Conservation (phyloP, 2,329 filamentous ascomycete genomes). For the Sclerotinia nivalis region DNA sequence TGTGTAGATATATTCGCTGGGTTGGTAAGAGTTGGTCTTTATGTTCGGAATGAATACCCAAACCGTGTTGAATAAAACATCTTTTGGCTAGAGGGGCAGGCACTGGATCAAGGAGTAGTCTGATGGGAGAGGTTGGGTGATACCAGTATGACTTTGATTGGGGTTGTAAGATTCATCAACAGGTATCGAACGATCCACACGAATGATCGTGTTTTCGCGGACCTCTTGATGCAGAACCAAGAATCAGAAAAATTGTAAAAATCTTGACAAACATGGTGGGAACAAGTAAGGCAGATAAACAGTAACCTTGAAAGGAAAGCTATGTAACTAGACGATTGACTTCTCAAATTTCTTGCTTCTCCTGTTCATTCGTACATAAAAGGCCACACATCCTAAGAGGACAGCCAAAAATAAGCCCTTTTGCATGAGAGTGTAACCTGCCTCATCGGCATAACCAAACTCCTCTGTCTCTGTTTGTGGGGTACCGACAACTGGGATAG, state of each 20-base stretch:
- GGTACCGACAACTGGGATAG: constrained; percentile 30
- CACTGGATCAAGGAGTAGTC: too few relatives aligned
- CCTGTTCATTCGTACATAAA: constrained; percentile 48
- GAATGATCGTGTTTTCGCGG: neutral
- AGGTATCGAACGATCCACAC: neutral
- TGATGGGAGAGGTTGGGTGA: too few relatives aligned
- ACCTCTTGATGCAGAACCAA: neutral
- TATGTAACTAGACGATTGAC: constrained; percentile 37
- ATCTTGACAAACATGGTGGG: neutral
- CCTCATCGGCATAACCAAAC: constrained; percentile 29
- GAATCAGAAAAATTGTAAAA: neutral
- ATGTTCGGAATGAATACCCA: too few relatives aligned
- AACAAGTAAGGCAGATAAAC: neutral
- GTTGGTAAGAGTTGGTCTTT: neutral
- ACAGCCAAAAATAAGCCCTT: constrained; percentile 54
- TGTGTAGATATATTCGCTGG: neutral
- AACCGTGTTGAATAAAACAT: too few relatives aligned
- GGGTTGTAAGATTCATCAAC: neutral
- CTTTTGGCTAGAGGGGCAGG: too few relatives aligned
- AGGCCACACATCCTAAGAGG: constrained; percentile 49
- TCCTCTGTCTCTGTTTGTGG: constrained; percentile 13
- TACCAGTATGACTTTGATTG: neutral
- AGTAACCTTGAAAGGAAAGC: constrained; percentile 2
- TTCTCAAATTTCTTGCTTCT: constrained; percentile 38
- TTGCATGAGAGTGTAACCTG: constrained; percentile 48